A percentile compares a stretch with the other conserved stretches of the same genome.
Evolutionary conservation across 257 asterid genomes (phyloP).

Genomic region (Asclepias syriaca): DNA sequence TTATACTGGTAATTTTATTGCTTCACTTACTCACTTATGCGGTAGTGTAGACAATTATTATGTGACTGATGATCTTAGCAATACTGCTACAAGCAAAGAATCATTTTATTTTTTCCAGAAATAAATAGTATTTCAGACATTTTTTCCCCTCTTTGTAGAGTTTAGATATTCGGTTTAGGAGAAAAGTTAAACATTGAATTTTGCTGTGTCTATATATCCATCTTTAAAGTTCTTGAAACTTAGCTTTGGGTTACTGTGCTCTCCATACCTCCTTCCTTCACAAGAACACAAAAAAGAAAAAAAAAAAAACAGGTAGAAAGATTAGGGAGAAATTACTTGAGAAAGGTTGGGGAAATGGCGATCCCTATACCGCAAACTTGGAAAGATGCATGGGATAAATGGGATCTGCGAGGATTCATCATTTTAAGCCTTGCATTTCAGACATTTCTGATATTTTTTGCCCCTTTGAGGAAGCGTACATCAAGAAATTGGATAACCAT

Average conservation of each 20-base stretch:
- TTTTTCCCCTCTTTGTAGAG: too few species aligned
- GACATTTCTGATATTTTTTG: slow-evolving; percentile 26
- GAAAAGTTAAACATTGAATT: too few species aligned
- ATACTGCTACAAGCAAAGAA: slow-evolving; percentile 7
- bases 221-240: not conserved
- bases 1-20: too few species aligned
- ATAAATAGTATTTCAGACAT: too few species aligned
- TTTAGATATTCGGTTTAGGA: too few species aligned
- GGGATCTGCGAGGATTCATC: slow-evolving; percentile 37
- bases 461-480: slow-evolving; percentile 35
- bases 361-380: slow-evolving; percentile 19
- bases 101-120: slow-evolving; percentile 1
- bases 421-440: slow-evolving; percentile 39
- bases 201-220: not conserved
- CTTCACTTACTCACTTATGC: not conserved
- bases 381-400: slow-evolving; percentile 35
- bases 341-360: slow-evolving; percentile 10
- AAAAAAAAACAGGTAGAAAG: not conserved
- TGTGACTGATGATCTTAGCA: not conserved
- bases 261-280: not conserved
- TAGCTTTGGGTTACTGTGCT: not conserved
- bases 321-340: not conserved
- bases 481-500: slow-evolving; percentile 15
- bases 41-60: not conserved
- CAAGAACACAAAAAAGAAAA: not conserved